A percentile compares a stretch with the other conserved stretches of the same genome.
phyloP scores from a whole-genome alignment of 1,284 basidiomycete species.

The Pterula multifida region DNA sequence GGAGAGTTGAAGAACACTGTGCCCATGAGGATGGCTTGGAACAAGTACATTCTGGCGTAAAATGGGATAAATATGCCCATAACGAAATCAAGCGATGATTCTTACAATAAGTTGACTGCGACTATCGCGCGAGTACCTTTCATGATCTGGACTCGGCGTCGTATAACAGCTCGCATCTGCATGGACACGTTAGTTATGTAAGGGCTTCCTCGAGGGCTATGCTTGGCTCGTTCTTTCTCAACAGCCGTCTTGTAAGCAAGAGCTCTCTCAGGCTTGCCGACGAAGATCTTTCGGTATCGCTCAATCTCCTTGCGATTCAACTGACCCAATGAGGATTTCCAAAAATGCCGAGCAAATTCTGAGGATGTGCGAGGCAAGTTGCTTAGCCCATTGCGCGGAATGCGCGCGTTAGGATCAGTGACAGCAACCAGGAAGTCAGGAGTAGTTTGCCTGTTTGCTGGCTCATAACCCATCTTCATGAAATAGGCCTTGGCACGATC shows the following conservation, averaged over 20 bases:
- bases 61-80: slow-evolving; percentile 13
- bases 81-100: neutral
- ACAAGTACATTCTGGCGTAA: slow-evolving; percentile 4
- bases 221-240: slow-evolving; percentile 10
- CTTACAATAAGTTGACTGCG: slow-evolving; percentile 9
- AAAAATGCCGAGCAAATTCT: slow-evolving; percentile 41
- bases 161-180: slow-evolving; percentile 45
- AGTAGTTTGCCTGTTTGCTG: slow-evolving; percentile 47
- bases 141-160: slow-evolving; percentile 42
- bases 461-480: slow-evolving; percentile 55
- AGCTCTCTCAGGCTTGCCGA: slow-evolving; percentile 13
- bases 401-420: slow-evolving; percentile 52
- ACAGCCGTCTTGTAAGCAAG: slow-evolving; percentile 22
- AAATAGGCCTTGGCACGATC: slow-evolving; percentile 54
- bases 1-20: slow-evolving; percentile 37
- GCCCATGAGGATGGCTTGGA: slow-evolving; percentile 29
- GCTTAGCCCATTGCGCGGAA: slow-evolving; percentile 30
- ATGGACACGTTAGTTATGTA: slow-evolving; percentile 29
- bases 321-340: slow-evolving; percentile 16
- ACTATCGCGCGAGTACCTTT: slow-evolving; percentile 15
- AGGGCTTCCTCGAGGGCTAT: slow-evolving; percentile 11
- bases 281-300: slow-evolving; percentile 20
- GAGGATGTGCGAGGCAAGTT: slow-evolving; percentile 45
- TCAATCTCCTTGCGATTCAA: slow-evolving; percentile 24
- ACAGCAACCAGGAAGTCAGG: slow-evolving; percentile 56